phyloP scores from a whole-genome alignment of 371 early-diverging fungal genomes.

The Mortierella sp. region DNA sequence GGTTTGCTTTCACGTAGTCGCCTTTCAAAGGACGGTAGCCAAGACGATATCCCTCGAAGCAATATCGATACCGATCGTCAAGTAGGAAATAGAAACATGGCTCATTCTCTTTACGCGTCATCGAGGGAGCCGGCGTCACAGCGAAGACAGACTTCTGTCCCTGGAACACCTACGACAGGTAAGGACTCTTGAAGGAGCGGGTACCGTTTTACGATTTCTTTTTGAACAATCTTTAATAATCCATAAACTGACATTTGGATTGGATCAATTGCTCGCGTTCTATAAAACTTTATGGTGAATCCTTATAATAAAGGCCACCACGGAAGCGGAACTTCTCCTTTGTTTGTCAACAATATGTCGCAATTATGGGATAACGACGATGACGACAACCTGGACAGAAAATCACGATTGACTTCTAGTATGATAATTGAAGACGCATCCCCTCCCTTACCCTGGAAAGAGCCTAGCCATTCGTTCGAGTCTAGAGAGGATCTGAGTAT shows the following conservation, averaged over 20 bases:
- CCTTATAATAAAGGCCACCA: not conserved
- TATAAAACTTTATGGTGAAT: not conserved
- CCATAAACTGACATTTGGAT: not conserved
- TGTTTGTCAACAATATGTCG: slow-evolving; percentile 22
- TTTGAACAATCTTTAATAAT: not conserved
- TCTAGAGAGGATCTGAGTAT: slow-evolving; percentile 15
- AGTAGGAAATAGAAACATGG: slow-evolving; percentile 27
- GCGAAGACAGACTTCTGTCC: slow-evolving; percentile 27
- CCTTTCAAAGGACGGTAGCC: not conserved
- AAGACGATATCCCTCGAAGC: not conserved
- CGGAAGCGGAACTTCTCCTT: not conserved
- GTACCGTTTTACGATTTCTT: not conserved
- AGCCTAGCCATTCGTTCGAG: slow-evolving; percentile 9
- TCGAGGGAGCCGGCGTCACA: slow-evolving; percentile 19
- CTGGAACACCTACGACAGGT: slow-evolving; percentile 26
- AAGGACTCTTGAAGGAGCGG: not conserved
- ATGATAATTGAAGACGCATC: slow-evolving; percentile 38
- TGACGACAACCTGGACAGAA: not conserved
- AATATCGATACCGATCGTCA: slow-evolving; percentile 5
- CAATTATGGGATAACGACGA: slow-evolving; percentile 22
- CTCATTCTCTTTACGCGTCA: slow-evolving; percentile 36
- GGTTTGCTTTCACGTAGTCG: slow-evolving; percentile 11
- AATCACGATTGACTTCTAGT: slow-evolving; percentile 16
- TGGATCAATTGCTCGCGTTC: not conserved
- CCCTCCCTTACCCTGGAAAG: slow-evolving; percentile 42